Evolutionary conservation across 345 rosid species (phyloP).

Genomic region (Citrus maxima): DNA sequence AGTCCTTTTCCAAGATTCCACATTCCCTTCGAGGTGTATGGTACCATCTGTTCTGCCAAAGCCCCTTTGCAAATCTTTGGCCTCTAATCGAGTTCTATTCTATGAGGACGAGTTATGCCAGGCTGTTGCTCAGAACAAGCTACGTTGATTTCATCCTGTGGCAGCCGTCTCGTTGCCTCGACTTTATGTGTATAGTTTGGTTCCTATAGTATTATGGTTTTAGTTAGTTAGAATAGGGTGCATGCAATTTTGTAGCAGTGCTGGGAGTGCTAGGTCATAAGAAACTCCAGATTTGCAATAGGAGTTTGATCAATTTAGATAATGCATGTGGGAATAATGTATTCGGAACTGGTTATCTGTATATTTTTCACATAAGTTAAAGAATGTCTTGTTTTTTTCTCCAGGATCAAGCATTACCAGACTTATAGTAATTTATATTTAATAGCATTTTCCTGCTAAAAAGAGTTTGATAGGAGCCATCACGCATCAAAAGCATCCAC

Average conservation of each 20-base stretch:
- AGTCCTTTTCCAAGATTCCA: conserved; percentile 81
- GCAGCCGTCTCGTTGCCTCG: conserved; percentile 7
- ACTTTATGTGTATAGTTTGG: conserved; percentile 50
- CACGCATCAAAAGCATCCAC: no score
- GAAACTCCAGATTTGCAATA: conserved; percentile 29
- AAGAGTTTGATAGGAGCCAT: no score
- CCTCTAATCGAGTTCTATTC: conserved; percentile 76
- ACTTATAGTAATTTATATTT: no score
- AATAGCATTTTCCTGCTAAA: no score
- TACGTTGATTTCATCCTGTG: conserved; percentile 29
- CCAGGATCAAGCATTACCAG: no score
- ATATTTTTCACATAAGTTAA: conserved; percentile 35
- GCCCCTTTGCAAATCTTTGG: conserved; percentile 67
- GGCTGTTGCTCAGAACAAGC: conserved; percentile 64
- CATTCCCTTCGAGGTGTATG: conserved; percentile 69
- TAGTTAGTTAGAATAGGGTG: conserved; percentile 39
- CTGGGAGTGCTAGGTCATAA: conserved; percentile 33
- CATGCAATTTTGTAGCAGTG: conserved; percentile 67
- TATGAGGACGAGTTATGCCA: conserved; percentile 95
- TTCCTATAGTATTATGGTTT: conserved; percentile 29
- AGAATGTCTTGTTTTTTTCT: conserved; percentile 10
- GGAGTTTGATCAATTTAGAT: conserved; percentile 24
- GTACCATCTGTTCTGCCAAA: conserved; percentile 81
- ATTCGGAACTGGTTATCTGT: conserved; percentile 34
- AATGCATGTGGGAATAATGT: conserved; percentile 35